Percentiles rank a stretch among this genome's conserved stretches.
Evolutionary conservation across 148 eudicot genomes (phyloP).

Genomic region (Amaranthus palmeri): DNA sequence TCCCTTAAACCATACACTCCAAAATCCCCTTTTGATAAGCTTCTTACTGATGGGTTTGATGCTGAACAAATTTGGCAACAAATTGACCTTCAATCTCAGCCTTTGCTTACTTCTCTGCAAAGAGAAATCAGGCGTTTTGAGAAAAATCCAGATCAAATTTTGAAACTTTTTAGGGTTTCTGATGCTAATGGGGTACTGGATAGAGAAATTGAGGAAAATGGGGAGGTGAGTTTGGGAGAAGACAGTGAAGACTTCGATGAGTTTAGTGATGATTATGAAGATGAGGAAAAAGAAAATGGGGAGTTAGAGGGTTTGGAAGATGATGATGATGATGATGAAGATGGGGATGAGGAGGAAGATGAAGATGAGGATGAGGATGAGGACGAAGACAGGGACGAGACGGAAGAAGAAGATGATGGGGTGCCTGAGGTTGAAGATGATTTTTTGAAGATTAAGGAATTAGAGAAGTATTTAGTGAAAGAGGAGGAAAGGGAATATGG

Average conservation of each 20-base stretch:
- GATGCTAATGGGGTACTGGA: conserved; percentile 19
- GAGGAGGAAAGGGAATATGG: conserved; percentile 75
- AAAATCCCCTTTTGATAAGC: conserved; percentile 56
- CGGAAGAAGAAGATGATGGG: conserved; percentile 33
- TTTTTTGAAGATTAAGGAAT: conserved; percentile 75
- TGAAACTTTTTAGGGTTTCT: conserved; percentile 28
- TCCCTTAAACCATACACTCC: conserved; percentile 58
- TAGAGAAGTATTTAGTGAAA: conserved; percentile 59
- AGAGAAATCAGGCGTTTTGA: conserved; percentile 54
- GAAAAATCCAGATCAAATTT: conserved; percentile 51
- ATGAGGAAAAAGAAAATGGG: conserved; percentile 16
- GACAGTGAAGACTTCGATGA: conserved; percentile 26
- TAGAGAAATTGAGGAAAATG: conserved; percentile 16
- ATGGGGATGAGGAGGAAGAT: conserved; percentile 26
- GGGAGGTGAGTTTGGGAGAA: conserved; percentile 17
- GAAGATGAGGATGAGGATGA: conserved; percentile 46
- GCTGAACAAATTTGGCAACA: conserved; percentile 98
- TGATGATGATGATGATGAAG: conserved; percentile 32
- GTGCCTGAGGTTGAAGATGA: conserved; percentile 66
- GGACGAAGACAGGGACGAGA: conserved; percentile 27
- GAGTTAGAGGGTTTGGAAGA: conserved; percentile 25
- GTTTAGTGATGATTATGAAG: conserved; percentile 23
- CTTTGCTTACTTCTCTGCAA: conserved; percentile 45
- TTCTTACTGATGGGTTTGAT: conserved; percentile 65
- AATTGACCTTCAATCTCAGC: conserved; percentile 69